These are phyloP conservation scores for Trichoderma orchidacearum DNA, from an alignment of 495 filamentous ascomycete species.

Conservation along the genomic window DNA sequence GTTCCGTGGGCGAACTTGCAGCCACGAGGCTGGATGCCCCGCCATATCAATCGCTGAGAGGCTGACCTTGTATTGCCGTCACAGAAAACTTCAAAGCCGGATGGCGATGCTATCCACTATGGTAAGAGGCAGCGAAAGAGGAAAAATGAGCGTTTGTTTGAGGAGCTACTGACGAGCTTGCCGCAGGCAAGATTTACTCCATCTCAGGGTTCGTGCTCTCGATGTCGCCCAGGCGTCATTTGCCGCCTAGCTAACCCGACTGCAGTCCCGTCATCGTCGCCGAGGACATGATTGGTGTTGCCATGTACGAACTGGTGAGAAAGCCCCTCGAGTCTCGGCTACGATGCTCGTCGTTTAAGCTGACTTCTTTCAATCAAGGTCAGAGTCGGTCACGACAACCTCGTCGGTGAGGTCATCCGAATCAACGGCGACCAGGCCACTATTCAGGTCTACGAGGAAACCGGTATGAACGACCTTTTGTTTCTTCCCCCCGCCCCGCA, in stretches of 20 bases:
- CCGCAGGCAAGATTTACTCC: constrained; percentile 62
- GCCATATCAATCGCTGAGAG: background rate
- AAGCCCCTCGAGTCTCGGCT: background rate
- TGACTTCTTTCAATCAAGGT: constrained; percentile 34
- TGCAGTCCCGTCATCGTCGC: constrained; percentile 86
- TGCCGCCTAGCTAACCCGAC: constrained; percentile 9
- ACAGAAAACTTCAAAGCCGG: constrained; percentile 20
- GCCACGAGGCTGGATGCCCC: constrained; percentile 1
- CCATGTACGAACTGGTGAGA: constrained; percentile 95
- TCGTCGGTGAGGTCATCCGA: constrained; percentile 96
- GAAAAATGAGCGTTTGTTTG: no score
- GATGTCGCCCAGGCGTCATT: background rate
- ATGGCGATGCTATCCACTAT: constrained; percentile 21
- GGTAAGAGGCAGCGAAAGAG: constrained; percentile 12
- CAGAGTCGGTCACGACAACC: constrained; percentile 72
- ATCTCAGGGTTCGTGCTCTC: constrained; percentile 53
- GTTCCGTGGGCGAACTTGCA: no score
- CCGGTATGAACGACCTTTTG: constrained; percentile 42
- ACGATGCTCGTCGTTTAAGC: constrained; percentile 3
- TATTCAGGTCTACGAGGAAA: constrained; percentile 98
- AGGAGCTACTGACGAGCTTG: constrained; percentile 11
- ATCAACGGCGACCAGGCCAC: constrained; percentile 91
- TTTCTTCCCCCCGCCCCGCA: background rate
- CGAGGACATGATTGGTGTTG: constrained; percentile 96
- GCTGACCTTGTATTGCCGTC: constrained; percentile 5